A percentile compares a stretch with the other conserved stretches of the same genome.
Evolutionary conservation across 345 rosid genomes (phyloP).

Genomic region (Ceriops decandra): DNA sequence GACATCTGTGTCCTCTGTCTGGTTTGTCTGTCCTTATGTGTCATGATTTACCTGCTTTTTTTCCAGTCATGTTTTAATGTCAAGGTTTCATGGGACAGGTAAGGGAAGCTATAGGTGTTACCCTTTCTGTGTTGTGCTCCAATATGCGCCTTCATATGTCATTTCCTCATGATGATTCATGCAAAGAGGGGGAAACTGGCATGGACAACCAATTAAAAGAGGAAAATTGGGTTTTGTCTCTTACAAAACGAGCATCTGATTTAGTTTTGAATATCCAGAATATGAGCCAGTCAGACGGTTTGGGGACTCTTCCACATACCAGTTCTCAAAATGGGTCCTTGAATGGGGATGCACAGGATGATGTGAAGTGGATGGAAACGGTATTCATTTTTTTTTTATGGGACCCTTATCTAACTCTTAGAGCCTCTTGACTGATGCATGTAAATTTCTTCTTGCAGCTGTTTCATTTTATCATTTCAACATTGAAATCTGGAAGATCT

Average conservation of each 20-base stretch:
- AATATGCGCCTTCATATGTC: slow-evolving; percentile 70
- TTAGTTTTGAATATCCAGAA: slow-evolving; percentile 71
- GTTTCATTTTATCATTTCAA: slow-evolving; percentile 81
- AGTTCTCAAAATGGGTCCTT: slow-evolving; percentile 43
- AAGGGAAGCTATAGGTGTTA: slow-evolving; percentile 89
- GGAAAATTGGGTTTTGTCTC: slow-evolving; percentile 59
- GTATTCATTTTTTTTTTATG: slow-evolving; percentile 37
- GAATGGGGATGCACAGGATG: slow-evolving; percentile 62
- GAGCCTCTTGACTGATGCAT: slow-evolving; percentile 9
- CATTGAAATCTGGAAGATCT: slow-evolving; percentile 93
- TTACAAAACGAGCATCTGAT: slow-evolving; percentile 67
- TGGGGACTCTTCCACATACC: slow-evolving; percentile 42
- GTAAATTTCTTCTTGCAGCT: slow-evolving; percentile 41
- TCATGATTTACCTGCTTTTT: neutral
- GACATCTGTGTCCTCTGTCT: neutral
- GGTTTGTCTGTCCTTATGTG: too few species aligned
- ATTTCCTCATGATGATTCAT: slow-evolving; percentile 39
- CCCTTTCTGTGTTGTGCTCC: slow-evolving; percentile 79
- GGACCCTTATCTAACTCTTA: slow-evolving; percentile 6
- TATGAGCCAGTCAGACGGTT: slow-evolving; percentile 48
- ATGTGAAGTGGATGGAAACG: slow-evolving; percentile 99
- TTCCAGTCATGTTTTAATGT: slow-evolving; percentile 11
- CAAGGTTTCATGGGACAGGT: slow-evolving; percentile 49
- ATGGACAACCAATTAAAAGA: slow-evolving; percentile 41
- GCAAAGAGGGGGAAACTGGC: slow-evolving; percentile 39